Evolutionary conservation across 2,329 filamentous ascomycete genomes (phyloP).

Genomic region (Penicillium psychrosexuale): DNA sequence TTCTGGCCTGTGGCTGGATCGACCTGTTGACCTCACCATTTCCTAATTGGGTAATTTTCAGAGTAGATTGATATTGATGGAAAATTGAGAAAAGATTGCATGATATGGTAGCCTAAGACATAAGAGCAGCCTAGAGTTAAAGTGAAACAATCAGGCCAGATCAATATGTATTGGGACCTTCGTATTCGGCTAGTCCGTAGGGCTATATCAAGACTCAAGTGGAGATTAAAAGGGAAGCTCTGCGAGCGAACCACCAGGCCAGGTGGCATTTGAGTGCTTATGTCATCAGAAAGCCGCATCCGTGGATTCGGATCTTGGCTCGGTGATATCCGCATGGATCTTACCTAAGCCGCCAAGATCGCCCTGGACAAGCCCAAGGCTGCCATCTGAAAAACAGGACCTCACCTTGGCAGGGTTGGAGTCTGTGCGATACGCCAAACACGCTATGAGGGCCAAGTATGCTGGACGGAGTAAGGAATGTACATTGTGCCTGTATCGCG

Average conservation of each 20-base stretch:
- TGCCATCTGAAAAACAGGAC: not conserved
- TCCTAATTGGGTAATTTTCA: not conserved
- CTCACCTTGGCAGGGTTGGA: not conserved
- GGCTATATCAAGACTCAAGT: not conserved
- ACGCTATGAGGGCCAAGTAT: not conserved
- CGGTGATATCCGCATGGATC: constrained; percentile 1
- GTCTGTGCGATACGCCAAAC: constrained; percentile 1
- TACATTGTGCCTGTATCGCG: not conserved
- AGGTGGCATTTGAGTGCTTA: not conserved
- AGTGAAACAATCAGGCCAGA: not conserved
- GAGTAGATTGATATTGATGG: not conserved
- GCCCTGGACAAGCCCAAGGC: not conserved
- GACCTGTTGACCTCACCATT: not conserved
- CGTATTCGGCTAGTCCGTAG: not conserved
- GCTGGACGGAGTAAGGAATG: constrained; percentile 5
- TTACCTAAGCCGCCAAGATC: not conserved
- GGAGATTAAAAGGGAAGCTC: not conserved
- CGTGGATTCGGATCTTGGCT: not conserved
- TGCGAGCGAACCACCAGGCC: constrained; percentile 1
- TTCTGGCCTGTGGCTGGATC: not conserved
- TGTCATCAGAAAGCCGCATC: not conserved
- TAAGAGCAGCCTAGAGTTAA: not conserved
- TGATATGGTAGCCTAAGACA: not conserved
- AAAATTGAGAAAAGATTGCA: not conserved
- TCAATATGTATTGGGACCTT: not conserved